Percentiles rank a stretch among this genome's conserved stretches.
Conservation (phyloP, 2,329 filamentous ascomycete genomes). For the Phaeomoniella chlamydospora region DNA sequence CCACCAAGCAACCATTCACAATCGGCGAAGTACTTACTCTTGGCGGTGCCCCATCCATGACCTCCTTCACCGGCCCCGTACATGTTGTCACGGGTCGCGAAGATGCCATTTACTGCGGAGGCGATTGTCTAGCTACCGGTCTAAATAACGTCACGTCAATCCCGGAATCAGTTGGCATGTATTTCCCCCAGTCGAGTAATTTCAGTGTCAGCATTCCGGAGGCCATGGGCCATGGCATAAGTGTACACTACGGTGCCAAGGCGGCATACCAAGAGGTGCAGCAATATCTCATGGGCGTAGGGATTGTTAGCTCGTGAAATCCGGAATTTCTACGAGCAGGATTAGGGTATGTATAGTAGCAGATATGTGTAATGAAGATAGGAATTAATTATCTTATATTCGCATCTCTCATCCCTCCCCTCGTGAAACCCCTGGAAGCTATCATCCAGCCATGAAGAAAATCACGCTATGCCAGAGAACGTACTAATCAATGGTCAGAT, state of each 20-base stretch:
- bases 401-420: too few species aligned
- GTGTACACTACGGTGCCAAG: slow-evolving; percentile 28
- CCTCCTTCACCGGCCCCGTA: slow-evolving; percentile 37
- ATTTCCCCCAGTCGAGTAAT: slow-evolving; percentile 29
- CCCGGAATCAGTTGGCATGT: slow-evolving; percentile 24
- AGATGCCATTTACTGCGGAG: slow-evolving; percentile 46
- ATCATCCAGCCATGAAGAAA: too few species aligned
- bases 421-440: too few species aligned
- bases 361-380: too few species aligned
- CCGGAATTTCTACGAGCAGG: too few species aligned
- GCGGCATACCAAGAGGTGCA: slow-evolving; percentile 23
- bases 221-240: slow-evolving; percentile 36
- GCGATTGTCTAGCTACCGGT: slow-evolving; percentile 38
- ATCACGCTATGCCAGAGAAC: too few species aligned
- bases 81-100: slow-evolving; percentile 41
- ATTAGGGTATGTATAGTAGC: too few species aligned
- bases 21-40: slow-evolving; percentile 46
- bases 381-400: too few species aligned
- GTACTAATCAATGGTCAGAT: too few species aligned
- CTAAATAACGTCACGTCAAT: slow-evolving; percentile 24
- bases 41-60: slow-evolving; percentile 21
- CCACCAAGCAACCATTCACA: slow-evolving; percentile 40
- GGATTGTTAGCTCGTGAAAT: background rate
- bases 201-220: slow-evolving; percentile 43
- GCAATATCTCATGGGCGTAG: slow-evolving; percentile 14